phyloP scores from a whole-genome alignment of 805 yeast genomes.

The Tetrapisispora phaffii region DNA sequence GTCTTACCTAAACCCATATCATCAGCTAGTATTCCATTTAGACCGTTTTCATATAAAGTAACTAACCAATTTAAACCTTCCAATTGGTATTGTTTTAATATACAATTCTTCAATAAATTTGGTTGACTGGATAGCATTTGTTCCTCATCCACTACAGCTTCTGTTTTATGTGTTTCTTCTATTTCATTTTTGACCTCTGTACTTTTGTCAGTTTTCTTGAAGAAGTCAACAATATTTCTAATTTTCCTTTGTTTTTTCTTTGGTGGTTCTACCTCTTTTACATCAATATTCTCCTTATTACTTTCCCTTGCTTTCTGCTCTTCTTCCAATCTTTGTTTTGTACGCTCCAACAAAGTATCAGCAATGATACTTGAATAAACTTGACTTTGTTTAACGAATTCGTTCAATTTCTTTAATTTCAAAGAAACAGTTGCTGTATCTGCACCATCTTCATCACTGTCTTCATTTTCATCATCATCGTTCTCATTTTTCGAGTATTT shows the following conservation, averaged over 20 bases:
- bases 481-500: conserved; percentile 1
- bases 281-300: conserved; percentile 16
- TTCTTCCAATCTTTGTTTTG: conserved; percentile 35
- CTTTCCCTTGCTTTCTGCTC: conserved; percentile 9
- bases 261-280: conserved; percentile 18
- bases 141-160: conserved; percentile 14
- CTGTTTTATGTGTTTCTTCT: conserved; percentile 5
- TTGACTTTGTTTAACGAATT: conserved; percentile 77
- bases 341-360: conserved; percentile 48
- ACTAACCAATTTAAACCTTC: conserved; percentile 88
- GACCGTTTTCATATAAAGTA: conserved; percentile 82
- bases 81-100: conserved; percentile 72
- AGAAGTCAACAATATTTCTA: conserved; percentile 18
- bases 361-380: conserved; percentile 80
- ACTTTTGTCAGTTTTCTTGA: conserved; percentile 7
- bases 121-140: conserved; percentile 41
- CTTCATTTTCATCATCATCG: conserved; percentile 9
- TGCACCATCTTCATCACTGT: conserved; percentile 18
- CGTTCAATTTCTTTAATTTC: conserved; percentile 58
- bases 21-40: conserved; percentile 92
- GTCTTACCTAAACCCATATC: conserved; percentile 98
- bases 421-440: conserved; percentile 40
- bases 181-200: not conserved
- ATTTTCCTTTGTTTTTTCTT: conserved; percentile 13
- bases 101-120: conserved; percentile 42